Evolutionary conservation across 352 stramenopile species (phyloP), one percentile per base, ranked within the genome.

Genomic region (Pythium aquatile): DNA sequence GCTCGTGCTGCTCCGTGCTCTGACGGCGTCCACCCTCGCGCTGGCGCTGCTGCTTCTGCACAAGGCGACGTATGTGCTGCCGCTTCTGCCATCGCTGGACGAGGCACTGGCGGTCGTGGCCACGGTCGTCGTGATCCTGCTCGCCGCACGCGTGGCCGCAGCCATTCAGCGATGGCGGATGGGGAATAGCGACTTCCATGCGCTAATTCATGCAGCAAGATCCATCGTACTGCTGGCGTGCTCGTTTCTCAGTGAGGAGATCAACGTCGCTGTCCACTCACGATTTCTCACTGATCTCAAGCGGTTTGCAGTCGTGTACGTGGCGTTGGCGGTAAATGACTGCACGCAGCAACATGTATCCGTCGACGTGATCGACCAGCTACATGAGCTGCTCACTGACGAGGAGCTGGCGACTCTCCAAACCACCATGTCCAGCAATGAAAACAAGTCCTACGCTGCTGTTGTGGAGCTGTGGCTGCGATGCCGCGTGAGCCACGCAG

Each of bases 381-480:
- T 87, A 37, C 74, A 70, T 7, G 61, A 33, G 26, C 20, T 77
- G 17, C 53, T 90, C n/a, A 46, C 77, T 29, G 78, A 75, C 0
- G 66, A 76, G 29, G 79, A 88, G 35, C 68, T 77, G 0, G 47
- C 62, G 30, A 71, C 78, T 52, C 74, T 88, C 54, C 52, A 60
- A 3, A 73, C 65, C 17, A 78, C 70, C 71, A 83, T 77, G 54
- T 61, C 69, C 35, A 66, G 74, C 55, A 61, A 70, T 33, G 52
- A 66, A 5, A 90, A 90, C 63, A 81, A 76, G 52, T 63, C 83
- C 54, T 73, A 79, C 17, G 76, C 73, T 2, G 73, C 72, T 10
- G 72, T 87, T 46, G 70, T 90, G 24, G 81, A 90, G 66, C 72
- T 88, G 3, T 88, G 78, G 81, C 42, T 88, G 39, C 72, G 78